Conservation (phyloP, 805 yeast species). For the Cyberlindnera samutprakarnensis region DNA sequence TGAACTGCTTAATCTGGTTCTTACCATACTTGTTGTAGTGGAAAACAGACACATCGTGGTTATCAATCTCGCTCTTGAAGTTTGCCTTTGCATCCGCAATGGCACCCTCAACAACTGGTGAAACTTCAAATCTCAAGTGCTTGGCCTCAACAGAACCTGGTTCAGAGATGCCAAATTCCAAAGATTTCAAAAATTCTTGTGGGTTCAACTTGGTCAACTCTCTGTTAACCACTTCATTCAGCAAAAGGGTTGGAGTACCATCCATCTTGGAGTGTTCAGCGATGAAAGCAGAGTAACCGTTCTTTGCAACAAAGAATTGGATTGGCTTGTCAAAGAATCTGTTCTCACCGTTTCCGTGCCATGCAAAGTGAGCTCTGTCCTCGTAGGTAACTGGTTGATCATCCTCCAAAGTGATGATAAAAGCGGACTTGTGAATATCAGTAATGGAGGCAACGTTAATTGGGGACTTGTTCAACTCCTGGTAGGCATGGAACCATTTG, state of each 20-base stretch:
- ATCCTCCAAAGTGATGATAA: slow-evolving; percentile 76
- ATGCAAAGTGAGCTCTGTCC: slow-evolving; percentile 74
- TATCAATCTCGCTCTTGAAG: slow-evolving; percentile 44
- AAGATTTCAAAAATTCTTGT: slow-evolving; percentile 17
- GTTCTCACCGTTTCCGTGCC: slow-evolving; percentile 96
- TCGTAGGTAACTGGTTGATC: slow-evolving; percentile 64
- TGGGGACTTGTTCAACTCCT: slow-evolving; percentile 51
- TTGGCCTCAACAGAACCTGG: slow-evolving; percentile 8
- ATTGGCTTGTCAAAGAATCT: slow-evolving; percentile 89
- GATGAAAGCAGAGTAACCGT: slow-evolving; percentile 85
- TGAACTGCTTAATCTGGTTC: slow-evolving; percentile 72
- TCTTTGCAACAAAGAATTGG: slow-evolving; percentile 73
- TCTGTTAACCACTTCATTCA: slow-evolving; percentile 69
- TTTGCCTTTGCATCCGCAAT: slow-evolving; percentile 49
- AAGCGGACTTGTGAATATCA: slow-evolving; percentile 69
- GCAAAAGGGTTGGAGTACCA: slow-evolving; percentile 88
- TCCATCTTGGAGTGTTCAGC: slow-evolving; percentile 99
- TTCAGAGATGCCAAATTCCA: slow-evolving; percentile 8
- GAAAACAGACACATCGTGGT: slow-evolving; percentile 73
- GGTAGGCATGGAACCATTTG: slow-evolving; percentile 58
- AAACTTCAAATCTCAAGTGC: slow-evolving; percentile 50
- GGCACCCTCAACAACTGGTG: slow-evolving; percentile 40
- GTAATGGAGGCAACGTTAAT: slow-evolving; percentile 53
- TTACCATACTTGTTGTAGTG: slow-evolving; percentile 84
- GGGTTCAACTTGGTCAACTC: slow-evolving; percentile 44